These are phyloP conservation scores for Manihot esculenta DNA, from an alignment of 441 rosid species.

Conservation along the genomic window DNA sequence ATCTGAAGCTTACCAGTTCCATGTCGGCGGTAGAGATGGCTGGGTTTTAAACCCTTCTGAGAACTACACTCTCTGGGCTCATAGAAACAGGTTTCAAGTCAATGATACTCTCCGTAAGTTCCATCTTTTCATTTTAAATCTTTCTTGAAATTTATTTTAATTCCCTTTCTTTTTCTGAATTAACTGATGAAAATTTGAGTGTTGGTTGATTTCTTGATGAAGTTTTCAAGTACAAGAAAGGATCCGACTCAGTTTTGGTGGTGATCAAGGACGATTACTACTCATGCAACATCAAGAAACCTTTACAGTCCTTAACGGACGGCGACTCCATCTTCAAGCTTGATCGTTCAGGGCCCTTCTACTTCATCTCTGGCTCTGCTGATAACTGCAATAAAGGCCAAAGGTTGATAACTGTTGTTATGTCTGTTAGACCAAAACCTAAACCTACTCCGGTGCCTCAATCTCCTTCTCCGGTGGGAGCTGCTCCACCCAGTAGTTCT, in stretches of 20 bases:
- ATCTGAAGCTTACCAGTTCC: conserved; percentile 45
- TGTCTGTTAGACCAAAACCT: conserved; percentile 50
- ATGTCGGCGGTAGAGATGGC: conserved; percentile 80
- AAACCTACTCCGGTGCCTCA: conserved; percentile 25
- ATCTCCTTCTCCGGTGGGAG: conserved; percentile 22
- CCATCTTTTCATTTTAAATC: background rate
- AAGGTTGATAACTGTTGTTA: conserved; percentile 49
- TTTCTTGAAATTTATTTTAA: background rate
- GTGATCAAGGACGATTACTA: conserved; percentile 56
- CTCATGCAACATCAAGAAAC: conserved; percentile 63
- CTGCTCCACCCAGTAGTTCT: conserved; percentile 15
- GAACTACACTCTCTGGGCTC: conserved; percentile 74
- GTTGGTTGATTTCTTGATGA: conserved; percentile 5
- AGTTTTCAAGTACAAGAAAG: conserved; percentile 76
- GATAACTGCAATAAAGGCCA: conserved; percentile 68
- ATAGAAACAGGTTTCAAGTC: conserved; percentile 69
- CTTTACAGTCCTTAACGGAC: conserved; percentile 48
- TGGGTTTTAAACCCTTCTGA: conserved; percentile 70
- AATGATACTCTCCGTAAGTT: conserved; percentile 72
- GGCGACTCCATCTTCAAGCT: conserved; percentile 57
- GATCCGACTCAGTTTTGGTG: conserved; percentile 62
- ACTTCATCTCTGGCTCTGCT: conserved; percentile 58
- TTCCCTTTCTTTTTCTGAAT: no score
- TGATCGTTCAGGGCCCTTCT: conserved; percentile 71
- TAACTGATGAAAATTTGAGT: background rate